Base-by-base conservation (phyloP, 257 asterid genomes). In the Fraxinus americana region DNA sequence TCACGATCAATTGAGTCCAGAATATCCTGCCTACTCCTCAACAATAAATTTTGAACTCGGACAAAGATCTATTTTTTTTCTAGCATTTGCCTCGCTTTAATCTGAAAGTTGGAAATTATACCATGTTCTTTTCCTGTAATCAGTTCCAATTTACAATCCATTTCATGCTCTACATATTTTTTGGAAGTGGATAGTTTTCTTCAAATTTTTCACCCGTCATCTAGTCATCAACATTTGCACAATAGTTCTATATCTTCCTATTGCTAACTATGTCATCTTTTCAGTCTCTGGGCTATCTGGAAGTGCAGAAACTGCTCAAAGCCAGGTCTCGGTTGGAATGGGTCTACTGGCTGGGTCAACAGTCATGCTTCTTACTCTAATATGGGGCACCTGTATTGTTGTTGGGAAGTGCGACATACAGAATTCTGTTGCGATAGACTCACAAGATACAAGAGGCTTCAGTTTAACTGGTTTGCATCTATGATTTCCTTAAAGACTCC, bases 281-380 rank as follows among this genome's bases (percentile, higher is more conserved):
- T 73, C 89, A 95, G 99, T 93, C 50, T 95, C 99, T 30, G 98
- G 99, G 74, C 74, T 95, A 73, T 88, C 97, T 13, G 97, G 98
- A 79, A 87, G 83, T 85, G 4, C 72, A 10, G 97, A 94, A 79
- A 83, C 83, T 57, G 99, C 98, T n/a, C 99, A 93, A 86, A 85
- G 92, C 81, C 98, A 95, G 88, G 99, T 95, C 27, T 93, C 97
- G 3, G 97, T 93, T 21, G 99, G 98, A 74, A 93, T 95, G 86
- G 99, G 97, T n/a, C 88, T 95, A 82, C 79, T 93, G 30, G 99
- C 99, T 72, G 99, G 99, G 43, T 95, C 99, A 17, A 93, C 98
- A 2, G 97, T 95, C 78, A 89, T 95, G 98, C 97, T 93, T 71
- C 90, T 95, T 70, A 95, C 99, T n/a, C 84, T 90, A 9, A 86